Conservation (phyloP, 768 basidiomycete species). For the Tulasnella sp. region DNA sequence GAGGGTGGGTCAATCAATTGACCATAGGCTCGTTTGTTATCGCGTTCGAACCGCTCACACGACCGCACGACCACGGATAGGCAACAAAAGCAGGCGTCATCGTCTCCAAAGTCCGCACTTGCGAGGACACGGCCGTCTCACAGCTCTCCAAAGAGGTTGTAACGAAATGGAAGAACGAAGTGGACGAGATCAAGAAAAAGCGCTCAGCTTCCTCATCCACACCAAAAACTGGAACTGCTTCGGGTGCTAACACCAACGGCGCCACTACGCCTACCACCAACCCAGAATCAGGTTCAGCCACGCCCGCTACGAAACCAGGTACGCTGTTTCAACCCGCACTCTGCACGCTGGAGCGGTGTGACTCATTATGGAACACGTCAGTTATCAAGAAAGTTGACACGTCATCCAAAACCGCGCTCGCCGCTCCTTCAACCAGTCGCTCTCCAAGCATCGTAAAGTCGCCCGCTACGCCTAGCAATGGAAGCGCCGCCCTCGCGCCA, state of each 20-base stretch:
- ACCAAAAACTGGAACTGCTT: background rate
- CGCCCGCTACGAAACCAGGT: constrained; percentile 24
- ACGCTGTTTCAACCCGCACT: too few species aligned
- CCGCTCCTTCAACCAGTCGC: constrained; percentile 19
- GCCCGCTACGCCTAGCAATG: constrained; percentile 28
- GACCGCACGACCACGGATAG: constrained; percentile 30
- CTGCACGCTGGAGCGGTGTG: background rate
- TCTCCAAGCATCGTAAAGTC: constrained; percentile 30
- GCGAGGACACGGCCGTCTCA: constrained; percentile 58
- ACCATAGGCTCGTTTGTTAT: background rate
- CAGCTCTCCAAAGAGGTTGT: constrained; percentile 85
- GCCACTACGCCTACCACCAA: background rate
- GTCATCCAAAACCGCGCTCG: constrained; percentile 20
- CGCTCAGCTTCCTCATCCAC: background rate
- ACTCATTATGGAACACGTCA: constrained; percentile 1
- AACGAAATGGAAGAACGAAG: constrained; percentile 82
- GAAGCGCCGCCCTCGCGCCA: constrained; percentile 23
- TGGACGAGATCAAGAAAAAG: constrained; percentile 43
- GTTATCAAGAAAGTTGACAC: constrained; percentile 20
- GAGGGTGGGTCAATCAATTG: constrained; percentile 4
- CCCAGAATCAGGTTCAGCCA: background rate
- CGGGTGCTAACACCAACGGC: constrained; percentile 7
- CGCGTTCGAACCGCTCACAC: background rate
- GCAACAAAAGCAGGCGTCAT: constrained; percentile 90
- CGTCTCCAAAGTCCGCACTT: constrained; percentile 75